phyloP scores from a whole-genome alignment of 208 protist genomes.

The Vickermania spadyakhi region DNA sequence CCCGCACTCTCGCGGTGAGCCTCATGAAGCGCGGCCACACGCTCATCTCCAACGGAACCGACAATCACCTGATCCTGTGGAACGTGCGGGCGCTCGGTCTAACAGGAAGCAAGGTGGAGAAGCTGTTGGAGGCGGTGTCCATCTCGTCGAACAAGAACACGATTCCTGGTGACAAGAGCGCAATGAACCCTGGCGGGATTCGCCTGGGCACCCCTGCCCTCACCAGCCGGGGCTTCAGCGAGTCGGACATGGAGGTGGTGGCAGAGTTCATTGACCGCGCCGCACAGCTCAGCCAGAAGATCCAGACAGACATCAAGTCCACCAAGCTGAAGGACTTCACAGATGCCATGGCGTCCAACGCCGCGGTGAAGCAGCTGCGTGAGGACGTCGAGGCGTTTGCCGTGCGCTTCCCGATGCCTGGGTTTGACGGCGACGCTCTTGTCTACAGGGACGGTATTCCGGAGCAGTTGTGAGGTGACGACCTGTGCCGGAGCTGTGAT shows the following conservation, averaged over 20 bases:
- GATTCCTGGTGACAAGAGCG: slow-evolving; percentile 92
- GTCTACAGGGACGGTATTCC: slow-evolving; percentile 70
- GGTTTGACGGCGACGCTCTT: slow-evolving; percentile 54
- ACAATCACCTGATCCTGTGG: slow-evolving; percentile 98
- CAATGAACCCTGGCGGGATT: slow-evolving; percentile 91
- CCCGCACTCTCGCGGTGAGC: slow-evolving; percentile 58
- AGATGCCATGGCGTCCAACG: slow-evolving; percentile 24
- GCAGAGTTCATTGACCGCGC: slow-evolving; percentile 87
- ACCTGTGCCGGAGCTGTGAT: too few relatives aligned
- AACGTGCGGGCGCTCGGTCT: slow-evolving; percentile 93
- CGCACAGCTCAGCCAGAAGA: slow-evolving; percentile 63
- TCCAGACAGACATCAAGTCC: slow-evolving; percentile 43
- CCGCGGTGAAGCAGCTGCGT: slow-evolving; percentile 40
- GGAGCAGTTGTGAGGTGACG: too few relatives aligned
- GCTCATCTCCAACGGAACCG: slow-evolving; percentile 94
- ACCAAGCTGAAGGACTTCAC: slow-evolving; percentile 76
- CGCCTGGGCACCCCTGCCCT: slow-evolving; percentile 94
- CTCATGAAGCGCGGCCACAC: slow-evolving; percentile 84
- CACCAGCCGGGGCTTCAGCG: slow-evolving; percentile 92
- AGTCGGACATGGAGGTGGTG: slow-evolving; percentile 87
- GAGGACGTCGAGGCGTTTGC: slow-evolving; percentile 82
- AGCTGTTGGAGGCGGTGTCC: slow-evolving; percentile 82
- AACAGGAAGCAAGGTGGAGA: slow-evolving; percentile 96
- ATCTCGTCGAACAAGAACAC: slow-evolving; percentile 98
- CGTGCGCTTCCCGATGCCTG: slow-evolving; percentile 78